These are phyloP conservation scores for Anthracocystis setariae DNA, from an alignment of 1,284 basidiomycete genomes.

Conservation along the genomic window DNA sequence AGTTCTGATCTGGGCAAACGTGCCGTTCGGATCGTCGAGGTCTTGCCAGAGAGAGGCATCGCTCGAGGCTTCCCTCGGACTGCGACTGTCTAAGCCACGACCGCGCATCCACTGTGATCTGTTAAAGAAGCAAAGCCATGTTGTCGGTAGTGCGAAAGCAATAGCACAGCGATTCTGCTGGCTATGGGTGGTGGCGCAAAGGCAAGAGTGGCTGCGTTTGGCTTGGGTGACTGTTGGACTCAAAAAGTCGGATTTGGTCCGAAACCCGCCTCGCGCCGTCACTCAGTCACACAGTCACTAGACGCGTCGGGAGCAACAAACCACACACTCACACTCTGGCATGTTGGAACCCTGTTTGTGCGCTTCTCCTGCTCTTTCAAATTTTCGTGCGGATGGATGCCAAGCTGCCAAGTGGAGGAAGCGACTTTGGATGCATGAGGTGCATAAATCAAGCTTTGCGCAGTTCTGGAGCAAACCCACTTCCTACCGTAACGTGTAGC, in stretches of 20 bases:
- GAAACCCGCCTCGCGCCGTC: not conserved
- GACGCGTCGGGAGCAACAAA: conserved; percentile 11
- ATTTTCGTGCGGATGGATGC: conserved; percentile 7
- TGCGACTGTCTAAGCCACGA: conserved; percentile 12
- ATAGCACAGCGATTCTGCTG: not conserved
- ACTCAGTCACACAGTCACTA: not conserved
- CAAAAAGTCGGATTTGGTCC: not conserved
- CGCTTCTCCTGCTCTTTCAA: no score
- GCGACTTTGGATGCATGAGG: conserved; percentile 1
- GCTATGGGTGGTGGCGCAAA: not conserved
- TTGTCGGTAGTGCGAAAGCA: not conserved
- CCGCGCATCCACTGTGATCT: conserved; percentile 13
- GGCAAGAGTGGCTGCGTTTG: not conserved
- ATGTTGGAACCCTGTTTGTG: not conserved
- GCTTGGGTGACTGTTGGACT: conserved; percentile 7
- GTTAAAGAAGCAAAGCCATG: not conserved
- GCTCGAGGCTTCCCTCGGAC: conserved; percentile 36
- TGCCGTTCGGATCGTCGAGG: conserved; percentile 17
- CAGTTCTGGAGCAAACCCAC: no score
- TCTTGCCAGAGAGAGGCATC: conserved; percentile 40
- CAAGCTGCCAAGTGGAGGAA: not conserved
- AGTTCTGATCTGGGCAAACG: conserved; percentile 26
- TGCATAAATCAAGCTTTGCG: no score
- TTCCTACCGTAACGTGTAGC: no score
- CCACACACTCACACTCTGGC: not conserved